Percentiles rank a stretch among this genome's conserved stretches.
These are phyloP conservation scores for Acrodontium crateriforme DNA, from an alignment of 2,329 filamentous ascomycete genomes.

Conservation along the genomic window DNA sequence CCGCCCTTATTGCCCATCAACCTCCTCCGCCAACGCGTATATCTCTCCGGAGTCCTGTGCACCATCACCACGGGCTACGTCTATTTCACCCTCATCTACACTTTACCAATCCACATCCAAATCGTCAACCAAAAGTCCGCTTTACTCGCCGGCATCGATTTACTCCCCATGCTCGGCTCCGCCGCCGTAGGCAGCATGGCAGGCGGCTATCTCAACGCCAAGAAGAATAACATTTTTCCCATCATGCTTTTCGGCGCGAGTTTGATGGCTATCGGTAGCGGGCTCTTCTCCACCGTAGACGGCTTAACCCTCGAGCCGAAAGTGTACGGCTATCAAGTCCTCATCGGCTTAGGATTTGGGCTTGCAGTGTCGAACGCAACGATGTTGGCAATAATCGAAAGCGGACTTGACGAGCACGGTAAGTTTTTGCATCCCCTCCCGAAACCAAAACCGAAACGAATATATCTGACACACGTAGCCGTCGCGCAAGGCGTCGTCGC, in stretches of 20 bases:
- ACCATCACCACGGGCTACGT: slow-evolving; percentile 34
- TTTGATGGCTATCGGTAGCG: slow-evolving; percentile 1
- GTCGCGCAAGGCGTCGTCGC: slow-evolving; percentile 36
- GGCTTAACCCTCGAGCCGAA: neutral
- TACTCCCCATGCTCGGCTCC: slow-evolving; percentile 1
- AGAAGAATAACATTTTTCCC: slow-evolving; percentile 39
- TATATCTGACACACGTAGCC: too few species aligned
- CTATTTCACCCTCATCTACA: slow-evolving; percentile 45
- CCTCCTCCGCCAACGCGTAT: too few species aligned
- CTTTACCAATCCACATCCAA: slow-evolving; percentile 47
- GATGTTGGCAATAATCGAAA: neutral
- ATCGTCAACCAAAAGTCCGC: slow-evolving; percentile 42
- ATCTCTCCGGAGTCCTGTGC: neutral
- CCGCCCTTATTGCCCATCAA: too few species aligned
- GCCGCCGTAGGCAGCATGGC: slow-evolving; percentile 44
- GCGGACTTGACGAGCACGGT: too few species aligned
- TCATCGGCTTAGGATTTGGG: slow-evolving; percentile 1
- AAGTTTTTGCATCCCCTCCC: too few species aligned
- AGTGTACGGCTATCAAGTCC: slow-evolving; percentile 1
- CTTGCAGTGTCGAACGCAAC: neutral
- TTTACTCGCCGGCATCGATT: neutral
- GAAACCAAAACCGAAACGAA: too few species aligned
- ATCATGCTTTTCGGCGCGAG: slow-evolving; percentile 1
- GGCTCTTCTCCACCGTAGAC: slow-evolving; percentile 1
- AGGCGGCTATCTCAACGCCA: slow-evolving; percentile 40